phyloP scores from a whole-genome alignment of 768 basidiomycete species.

The Lentinula guzmanii region DNA sequence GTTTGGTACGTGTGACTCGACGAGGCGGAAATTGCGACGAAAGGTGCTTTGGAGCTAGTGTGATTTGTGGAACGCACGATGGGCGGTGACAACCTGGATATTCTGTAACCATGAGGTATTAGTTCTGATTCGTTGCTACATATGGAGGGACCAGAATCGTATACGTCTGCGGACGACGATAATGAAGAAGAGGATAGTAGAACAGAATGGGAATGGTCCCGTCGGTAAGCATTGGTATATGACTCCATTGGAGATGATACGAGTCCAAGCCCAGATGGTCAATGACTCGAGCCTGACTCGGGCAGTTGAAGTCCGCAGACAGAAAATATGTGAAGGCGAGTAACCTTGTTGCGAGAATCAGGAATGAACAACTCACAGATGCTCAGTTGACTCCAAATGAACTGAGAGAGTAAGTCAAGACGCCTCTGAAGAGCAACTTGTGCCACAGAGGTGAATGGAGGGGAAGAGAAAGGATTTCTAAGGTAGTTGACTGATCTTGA shows the following conservation, averaged over 20 bases:
- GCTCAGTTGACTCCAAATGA: neutral
- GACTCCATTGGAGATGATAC: conserved; percentile 6
- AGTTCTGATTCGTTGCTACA: conserved; percentile 2
- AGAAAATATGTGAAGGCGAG: neutral
- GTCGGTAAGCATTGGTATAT: conserved; percentile 1
- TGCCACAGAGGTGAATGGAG: neutral
- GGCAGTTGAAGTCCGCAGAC: neutral
- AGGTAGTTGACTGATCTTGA: neutral
- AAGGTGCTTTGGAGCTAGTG: conserved; percentile 14
- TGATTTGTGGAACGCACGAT: conserved; percentile 22
- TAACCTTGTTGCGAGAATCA: neutral
- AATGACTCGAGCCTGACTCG: neutral
- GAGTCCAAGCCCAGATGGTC: neutral
- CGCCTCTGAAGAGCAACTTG: neutral
- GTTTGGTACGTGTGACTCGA: conserved; percentile 24
- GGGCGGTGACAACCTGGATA: conserved; percentile 43
- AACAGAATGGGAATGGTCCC: conserved; percentile 1
- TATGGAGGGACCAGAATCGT: neutral
- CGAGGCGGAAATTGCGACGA: conserved; percentile 48
- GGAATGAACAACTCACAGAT: neutral
- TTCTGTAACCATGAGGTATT: conserved; percentile 38
- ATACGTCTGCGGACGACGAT: neutral
- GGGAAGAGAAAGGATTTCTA: neutral
- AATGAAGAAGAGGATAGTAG: neutral
- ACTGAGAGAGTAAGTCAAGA: neutral